Evolutionary conservation across 2,329 filamentous ascomycete genomes (phyloP), one percentile per base, ranked within the genome.

Genomic region (Fusarium vanettenii): DNA sequence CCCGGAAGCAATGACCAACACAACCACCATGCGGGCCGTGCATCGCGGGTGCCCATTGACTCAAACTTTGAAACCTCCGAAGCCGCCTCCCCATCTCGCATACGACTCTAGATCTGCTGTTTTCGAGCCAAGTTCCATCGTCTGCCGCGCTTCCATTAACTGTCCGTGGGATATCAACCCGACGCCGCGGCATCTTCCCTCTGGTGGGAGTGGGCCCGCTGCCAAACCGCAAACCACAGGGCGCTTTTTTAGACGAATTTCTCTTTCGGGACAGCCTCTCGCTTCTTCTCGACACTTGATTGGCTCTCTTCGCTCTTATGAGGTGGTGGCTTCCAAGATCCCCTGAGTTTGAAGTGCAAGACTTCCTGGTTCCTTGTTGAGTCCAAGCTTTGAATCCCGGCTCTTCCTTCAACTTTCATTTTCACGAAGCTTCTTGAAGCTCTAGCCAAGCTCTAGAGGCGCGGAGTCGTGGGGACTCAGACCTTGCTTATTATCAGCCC

Each of bases 191-290:
- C 41, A 66, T 50, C 29, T 60, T 60, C 22, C 50, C 50, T 55
- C 43, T 60, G 64, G 69, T 60, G 72, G 35, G 64, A 70, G 76
- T 68, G 73, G 72, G 60, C 37, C 61, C 48, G 61, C 43, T 66
- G 63, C 64, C 64, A 71, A 60, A 76, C 60, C 72, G 73, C 68
- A 78, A 75, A 76, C 72, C 62, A 65, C 72, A 71, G 74, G 55
- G 63, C 72, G 61, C 61, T 60, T 59, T 63, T 64, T 64, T 73
- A 79, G 77, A 79, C 77, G 77, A 78, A 33, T 79, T 78, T 61
- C 76, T 79, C 60, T 71, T 76, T 79, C 69, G 64, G 75, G 77
- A 71, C 61, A 59, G 56, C 67, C 62, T 57, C 64, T 70, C 66
- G 56, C 59, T 70, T 66, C 57, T 68, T 33, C 31, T 37, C 43